These are phyloP conservation scores for Dissoconium aciculare DNA, from an alignment of 2,329 filamentous ascomycete genomes.

Conservation along the genomic window DNA sequence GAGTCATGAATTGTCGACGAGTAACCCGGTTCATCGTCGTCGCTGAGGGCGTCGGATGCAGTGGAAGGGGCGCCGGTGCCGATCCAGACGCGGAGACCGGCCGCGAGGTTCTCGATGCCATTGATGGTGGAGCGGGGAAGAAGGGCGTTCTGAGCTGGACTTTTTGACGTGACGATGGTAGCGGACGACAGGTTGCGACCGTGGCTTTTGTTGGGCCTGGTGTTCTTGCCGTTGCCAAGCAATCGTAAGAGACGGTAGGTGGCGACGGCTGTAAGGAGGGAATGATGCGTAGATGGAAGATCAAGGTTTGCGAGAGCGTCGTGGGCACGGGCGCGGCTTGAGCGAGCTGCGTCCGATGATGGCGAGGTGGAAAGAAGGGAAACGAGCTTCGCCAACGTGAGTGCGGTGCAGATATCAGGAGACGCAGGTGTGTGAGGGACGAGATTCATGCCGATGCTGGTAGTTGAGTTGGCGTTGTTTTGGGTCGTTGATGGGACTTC, in stretches of 20 bases:
- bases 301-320: conserved; percentile 27
- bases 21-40: no score
- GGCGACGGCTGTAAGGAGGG: conserved; percentile 33
- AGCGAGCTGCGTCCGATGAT: conserved; percentile 10
- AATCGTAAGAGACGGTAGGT: conserved; percentile 28
- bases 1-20: no score
- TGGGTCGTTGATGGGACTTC: conserved; percentile 10
- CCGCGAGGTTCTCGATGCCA: conserved; percentile 31
- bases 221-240: conserved; percentile 19
- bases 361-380: conserved; percentile 25
- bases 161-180: conserved; percentile 12
- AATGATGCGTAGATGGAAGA: conserved; percentile 27
- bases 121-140: conserved; percentile 21
- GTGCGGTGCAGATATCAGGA: conserved; percentile 41
- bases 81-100: conserved; percentile 32
- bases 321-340: conserved; percentile 27
- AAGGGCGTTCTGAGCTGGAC: conserved; percentile 14
- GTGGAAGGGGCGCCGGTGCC: no score
- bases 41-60: no score
- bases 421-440: conserved; percentile 42
- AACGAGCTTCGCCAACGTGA: conserved; percentile 45
- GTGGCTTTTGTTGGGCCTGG: not conserved
- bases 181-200: not conserved
- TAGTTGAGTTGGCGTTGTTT: conserved; percentile 19
- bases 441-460: conserved; percentile 25